Conservation (phyloP, 2,329 filamentous ascomycete genomes). For the Drechslerella stenobrocha region DNA sequence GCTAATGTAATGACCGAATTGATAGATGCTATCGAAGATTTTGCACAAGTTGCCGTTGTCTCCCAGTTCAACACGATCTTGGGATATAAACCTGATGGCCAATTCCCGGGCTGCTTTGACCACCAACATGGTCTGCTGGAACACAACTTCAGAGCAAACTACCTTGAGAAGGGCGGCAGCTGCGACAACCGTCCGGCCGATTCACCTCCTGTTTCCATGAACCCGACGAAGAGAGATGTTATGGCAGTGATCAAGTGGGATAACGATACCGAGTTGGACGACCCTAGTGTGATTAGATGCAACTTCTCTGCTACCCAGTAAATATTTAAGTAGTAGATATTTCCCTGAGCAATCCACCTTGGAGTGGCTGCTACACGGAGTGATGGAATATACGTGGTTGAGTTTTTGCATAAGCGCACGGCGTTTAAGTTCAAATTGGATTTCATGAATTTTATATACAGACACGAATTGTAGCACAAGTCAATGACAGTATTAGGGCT, state of each 20-base stretch:
- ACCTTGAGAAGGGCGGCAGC: conserved; percentile 21
- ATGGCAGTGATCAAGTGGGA: conserved; percentile 22
- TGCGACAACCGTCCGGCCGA: conserved; percentile 32
- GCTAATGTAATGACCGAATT: not conserved
- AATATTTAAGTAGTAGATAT: too few species aligned
- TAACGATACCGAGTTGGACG: not conserved
- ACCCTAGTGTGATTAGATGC: conserved; percentile 19
- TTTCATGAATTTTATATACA: too few species aligned
- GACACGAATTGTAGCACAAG: too few species aligned
- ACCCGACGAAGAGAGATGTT: conserved; percentile 24
- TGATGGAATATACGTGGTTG: too few species aligned
- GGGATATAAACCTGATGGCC: conserved; percentile 34
- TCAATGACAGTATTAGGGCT: too few species aligned
- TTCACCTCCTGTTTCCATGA: conserved; percentile 26
- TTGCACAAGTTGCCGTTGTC: conserved; percentile 43
- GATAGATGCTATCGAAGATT: conserved; percentile 40
- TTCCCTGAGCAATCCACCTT: too few species aligned
- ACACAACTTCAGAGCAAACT: conserved; percentile 13
- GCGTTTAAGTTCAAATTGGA: too few species aligned
- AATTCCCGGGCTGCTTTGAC: conserved; percentile 33
- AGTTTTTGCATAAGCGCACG: too few species aligned
- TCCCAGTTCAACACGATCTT: conserved; percentile 35
- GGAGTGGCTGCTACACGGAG: too few species aligned
- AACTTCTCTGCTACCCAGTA: too few species aligned
- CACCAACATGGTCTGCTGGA: conserved; percentile 39